These are phyloP conservation scores for Diplodia scrobiculata DNA, from an alignment of 2,329 filamentous ascomycete genomes.

Conservation along the genomic window DNA sequence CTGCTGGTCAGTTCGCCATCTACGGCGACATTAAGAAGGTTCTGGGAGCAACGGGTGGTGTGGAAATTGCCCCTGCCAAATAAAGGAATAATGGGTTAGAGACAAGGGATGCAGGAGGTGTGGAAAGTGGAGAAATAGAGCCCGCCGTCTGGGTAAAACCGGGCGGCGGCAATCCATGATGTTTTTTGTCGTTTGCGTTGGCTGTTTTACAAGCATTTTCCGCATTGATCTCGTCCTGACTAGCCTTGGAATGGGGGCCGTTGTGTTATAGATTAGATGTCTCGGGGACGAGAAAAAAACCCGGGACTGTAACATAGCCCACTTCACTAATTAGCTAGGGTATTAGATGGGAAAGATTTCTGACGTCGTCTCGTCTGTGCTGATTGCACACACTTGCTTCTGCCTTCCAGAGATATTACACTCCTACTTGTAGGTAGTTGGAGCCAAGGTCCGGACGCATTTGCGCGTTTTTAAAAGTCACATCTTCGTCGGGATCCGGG, in stretches of 20 bases:
- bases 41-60: slow-evolving; percentile 27
- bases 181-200: slow-evolving; percentile 19
- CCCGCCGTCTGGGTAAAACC: slow-evolving; percentile 6
- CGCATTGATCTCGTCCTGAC: slow-evolving; percentile 19
- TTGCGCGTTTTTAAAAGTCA: too few relatives aligned
- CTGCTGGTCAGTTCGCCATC: slow-evolving; percentile 73
- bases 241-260: slow-evolving; percentile 22
- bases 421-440: too few relatives aligned
- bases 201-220: slow-evolving; percentile 25
- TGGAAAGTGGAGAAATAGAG: slow-evolving; percentile 16
- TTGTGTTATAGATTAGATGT: slow-evolving; percentile 29
- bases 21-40: slow-evolving; percentile 76
- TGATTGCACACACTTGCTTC: too few relatives aligned
- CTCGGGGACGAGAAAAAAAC: not conserved
- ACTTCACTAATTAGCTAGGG: slow-evolving; percentile 23
- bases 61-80: slow-evolving; percentile 20
- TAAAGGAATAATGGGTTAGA: slow-evolving; percentile 12
- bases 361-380: not conserved
- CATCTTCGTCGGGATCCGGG: too few relatives aligned
- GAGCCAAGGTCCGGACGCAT: too few relatives aligned
- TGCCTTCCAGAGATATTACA: too few relatives aligned
- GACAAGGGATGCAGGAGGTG: slow-evolving; percentile 1
- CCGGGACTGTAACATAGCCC: slow-evolving; percentile 26
- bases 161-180: slow-evolving; percentile 16
- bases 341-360: slow-evolving; percentile 23